These are phyloP conservation scores for Naematelia encephala DNA, from an alignment of 768 basidiomycete genomes.

Conservation along the genomic window DNA sequence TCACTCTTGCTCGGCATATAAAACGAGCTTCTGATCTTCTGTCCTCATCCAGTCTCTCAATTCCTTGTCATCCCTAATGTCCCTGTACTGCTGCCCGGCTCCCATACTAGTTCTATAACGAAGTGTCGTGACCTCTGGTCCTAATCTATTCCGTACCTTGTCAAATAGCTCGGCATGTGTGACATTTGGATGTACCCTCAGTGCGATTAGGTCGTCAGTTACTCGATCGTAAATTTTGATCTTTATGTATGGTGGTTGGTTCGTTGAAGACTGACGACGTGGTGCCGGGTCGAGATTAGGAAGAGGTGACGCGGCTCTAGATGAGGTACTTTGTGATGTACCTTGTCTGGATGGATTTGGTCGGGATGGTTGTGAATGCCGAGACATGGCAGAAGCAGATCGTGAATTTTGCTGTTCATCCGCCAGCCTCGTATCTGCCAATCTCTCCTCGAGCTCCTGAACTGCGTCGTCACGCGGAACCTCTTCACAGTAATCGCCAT, in stretches of 20 bases:
- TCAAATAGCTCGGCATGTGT: conserved; percentile 80
- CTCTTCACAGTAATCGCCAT: conserved; percentile 76
- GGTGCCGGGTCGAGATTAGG: conserved; percentile 25
- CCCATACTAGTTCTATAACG: conserved; percentile 59
- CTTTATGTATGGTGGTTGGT: conserved; percentile 74
- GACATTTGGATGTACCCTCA: conserved; percentile 90
- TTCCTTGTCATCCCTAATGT: conserved; percentile 44
- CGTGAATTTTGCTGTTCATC: conserved; percentile 6
- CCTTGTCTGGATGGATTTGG: conserved; percentile 4
- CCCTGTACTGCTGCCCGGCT: conserved; percentile 31
- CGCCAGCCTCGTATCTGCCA: conserved; percentile 23
- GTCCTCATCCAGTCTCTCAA: conserved; percentile 46
- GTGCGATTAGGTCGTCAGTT: conserved; percentile 93
- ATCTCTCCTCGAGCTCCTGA: conserved; percentile 43
- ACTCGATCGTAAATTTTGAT: conserved; percentile 96
- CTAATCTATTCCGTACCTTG: conserved; percentile 84
- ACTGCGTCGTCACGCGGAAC: conserved; percentile 56
- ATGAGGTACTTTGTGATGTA: conserved; percentile 18
- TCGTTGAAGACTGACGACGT: conserved; percentile 8
- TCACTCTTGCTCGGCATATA: conserved; percentile 46
- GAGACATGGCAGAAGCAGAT: conserved; percentile 24
- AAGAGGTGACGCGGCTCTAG: conserved; percentile 29
- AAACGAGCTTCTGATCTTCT: conserved; percentile 49
- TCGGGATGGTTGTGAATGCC: conserved; percentile 5
- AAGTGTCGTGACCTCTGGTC: conserved; percentile 65